Evolutionary conservation across 2,329 filamentous ascomycete species (phyloP), one percentile per base, ranked within the genome.

Genomic region (Colletotrichum cuscutae): DNA sequence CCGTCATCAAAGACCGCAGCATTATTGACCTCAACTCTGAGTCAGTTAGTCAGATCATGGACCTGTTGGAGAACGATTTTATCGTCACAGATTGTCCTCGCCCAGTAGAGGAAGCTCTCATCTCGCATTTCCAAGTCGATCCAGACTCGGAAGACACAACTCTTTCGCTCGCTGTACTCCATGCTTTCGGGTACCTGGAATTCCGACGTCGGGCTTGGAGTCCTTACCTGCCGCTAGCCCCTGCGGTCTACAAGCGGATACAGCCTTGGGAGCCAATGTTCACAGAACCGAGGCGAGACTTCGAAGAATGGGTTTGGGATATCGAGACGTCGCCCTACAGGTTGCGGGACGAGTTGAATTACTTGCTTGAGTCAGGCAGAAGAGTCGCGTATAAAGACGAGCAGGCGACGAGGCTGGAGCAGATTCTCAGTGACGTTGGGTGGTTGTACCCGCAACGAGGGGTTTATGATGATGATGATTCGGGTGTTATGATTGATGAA

Each of bases 101-200:
- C 1, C 30, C 5, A 5, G 60, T 19, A 49, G 46, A 58, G 12
- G 19, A 11, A 3, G 1, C 22, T 28, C 30, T n/a, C 2, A 26
- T 15, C 0, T n/a, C 22, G 26, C 4, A 12, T 2, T 59, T 56
- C n/a, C 13, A 59, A 28, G 60, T 30, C 0, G 74, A 69, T 9
- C 22, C 64, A 3, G 58, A 53, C 2, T 75, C 71, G 2, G 72
- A 69, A 2, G 49, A 60, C 12, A 75, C 60, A 4, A 75, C 76
- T 2, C 68, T 79, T 0, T 77, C 76, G 7, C 76, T 79, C 9
- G 77, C 77, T 24, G 75, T 71, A 3, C 72, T 79, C 1, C 76
- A 78, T 54, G 77, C 77, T 4, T 77, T 78, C 62, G 76, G 77
- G n/a, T 75, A 74, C 9, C 71, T 78, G 3, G 77, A 75, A 35